A percentile compares a stretch with the other conserved stretches of the same genome.
Evolutionary conservation across 2,329 filamentous ascomycete species (phyloP).

Genomic region (Laburnicola sp.): DNA sequence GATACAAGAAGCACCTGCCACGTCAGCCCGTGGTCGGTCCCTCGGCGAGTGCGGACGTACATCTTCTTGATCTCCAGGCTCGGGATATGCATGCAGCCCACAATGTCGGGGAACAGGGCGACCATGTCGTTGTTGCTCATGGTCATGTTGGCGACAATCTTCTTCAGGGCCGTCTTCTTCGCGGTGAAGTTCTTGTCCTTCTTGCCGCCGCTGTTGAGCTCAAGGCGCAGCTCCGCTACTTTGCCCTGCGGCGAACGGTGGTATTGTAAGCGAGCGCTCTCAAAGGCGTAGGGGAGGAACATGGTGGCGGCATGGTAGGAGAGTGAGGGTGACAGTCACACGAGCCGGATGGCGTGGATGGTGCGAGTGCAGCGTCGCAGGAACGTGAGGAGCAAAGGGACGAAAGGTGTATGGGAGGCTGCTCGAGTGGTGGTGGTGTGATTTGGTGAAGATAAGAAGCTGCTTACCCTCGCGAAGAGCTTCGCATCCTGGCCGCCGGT

Average conservation of each 20-base stretch:
- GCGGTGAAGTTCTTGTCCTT: slow-evolving; percentile 95
- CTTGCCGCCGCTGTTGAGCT: slow-evolving; percentile 90
- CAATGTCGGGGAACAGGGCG: slow-evolving; percentile 90
- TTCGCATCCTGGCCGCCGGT: slow-evolving; percentile 90
- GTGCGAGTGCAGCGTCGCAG: not conserved
- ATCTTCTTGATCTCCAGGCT: slow-evolving; percentile 99
- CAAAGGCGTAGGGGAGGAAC: slow-evolving; percentile 45
- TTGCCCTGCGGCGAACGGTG: slow-evolving; percentile 75
- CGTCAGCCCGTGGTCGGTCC: slow-evolving; percentile 33
- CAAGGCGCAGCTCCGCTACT: slow-evolving; percentile 92
- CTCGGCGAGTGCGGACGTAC: slow-evolving; percentile 57
- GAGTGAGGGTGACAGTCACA: not conserved
- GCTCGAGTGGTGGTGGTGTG: slow-evolving; percentile 1
- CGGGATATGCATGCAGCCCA: slow-evolving; percentile 91
- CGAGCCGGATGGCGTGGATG: not conserved
- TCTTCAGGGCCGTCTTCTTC: slow-evolving; percentile 98
- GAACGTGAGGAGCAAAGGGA: slow-evolving; percentile 6
- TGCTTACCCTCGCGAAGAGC: slow-evolving; percentile 93
- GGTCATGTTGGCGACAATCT: slow-evolving; percentile 99
- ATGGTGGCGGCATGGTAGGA: slow-evolving; percentile 26
- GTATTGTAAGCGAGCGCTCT: slow-evolving; percentile 56
- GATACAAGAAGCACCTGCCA: slow-evolving; percentile 88
- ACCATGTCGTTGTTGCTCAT: slow-evolving; percentile 99
- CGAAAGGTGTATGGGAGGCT: slow-evolving; percentile 24
- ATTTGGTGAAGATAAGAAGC: slow-evolving; percentile 10